These are phyloP conservation scores for Daldinia childiae DNA, from an alignment of 495 filamentous ascomycete species.

Conservation along the genomic window DNA sequence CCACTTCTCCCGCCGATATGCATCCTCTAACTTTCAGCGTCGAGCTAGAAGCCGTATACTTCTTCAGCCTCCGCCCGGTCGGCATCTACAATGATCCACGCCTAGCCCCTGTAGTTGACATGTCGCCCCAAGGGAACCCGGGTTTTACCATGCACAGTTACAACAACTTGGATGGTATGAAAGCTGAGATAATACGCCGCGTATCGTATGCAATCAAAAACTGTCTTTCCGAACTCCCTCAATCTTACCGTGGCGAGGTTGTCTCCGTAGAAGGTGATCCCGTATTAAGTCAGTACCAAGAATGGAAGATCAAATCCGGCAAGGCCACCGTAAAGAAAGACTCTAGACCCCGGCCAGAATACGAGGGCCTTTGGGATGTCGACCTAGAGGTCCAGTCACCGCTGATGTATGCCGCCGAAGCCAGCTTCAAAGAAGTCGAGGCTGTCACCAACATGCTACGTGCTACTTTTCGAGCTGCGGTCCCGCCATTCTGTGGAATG, in stretches of 20 bases:
- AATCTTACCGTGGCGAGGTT: neutral
- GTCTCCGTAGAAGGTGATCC: neutral
- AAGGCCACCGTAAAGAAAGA: neutral
- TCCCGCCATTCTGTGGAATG: conserved; percentile 9
- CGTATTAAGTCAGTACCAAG: neutral
- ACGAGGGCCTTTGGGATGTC: neutral
- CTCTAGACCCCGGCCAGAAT: neutral
- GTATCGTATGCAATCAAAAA: neutral
- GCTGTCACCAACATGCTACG: conserved; percentile 16
- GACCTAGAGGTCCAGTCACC: conserved; percentile 12
- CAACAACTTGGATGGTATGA: neutral
- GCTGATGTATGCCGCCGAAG: conserved; percentile 9
- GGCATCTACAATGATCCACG: neutral
- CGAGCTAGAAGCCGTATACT: conserved; percentile 18
- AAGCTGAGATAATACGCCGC: neutral
- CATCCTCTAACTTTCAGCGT: conserved; percentile 5
- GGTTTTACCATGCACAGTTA: neutral
- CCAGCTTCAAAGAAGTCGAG: conserved; percentile 13
- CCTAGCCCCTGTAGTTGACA: neutral
- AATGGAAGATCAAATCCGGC: neutral
- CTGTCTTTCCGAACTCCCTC: conserved; percentile 4
- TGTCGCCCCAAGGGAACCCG: neutral
- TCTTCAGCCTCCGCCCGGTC: neutral
- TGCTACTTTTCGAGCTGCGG: conserved; percentile 4
- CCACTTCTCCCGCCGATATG: neutral